Conservation (phyloP, 495 filamentous ascomycete species). For the Daldinia caldariorum region DNA sequence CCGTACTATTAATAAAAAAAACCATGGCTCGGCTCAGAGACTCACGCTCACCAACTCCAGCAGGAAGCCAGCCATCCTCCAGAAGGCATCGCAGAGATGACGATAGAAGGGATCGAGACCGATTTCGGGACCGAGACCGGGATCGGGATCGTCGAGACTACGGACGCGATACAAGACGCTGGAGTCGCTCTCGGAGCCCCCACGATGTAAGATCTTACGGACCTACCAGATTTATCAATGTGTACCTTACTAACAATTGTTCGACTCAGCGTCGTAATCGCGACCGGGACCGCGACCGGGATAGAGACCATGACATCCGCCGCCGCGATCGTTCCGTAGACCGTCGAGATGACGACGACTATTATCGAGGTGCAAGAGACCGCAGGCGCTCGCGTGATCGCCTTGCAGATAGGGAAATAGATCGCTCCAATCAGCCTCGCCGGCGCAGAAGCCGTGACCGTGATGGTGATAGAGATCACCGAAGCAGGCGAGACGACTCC, state of each 20-base stretch:
- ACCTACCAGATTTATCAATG: constrained; percentile 3
- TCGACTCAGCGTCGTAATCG: constrained; percentile 62
- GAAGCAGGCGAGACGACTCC: constrained; percentile 82
- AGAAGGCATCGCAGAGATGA: constrained; percentile 78
- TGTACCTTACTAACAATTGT: constrained; percentile 46
- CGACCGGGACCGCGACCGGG: constrained; percentile 60
- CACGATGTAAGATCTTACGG: constrained; percentile 67
- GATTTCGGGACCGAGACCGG: constrained; percentile 66
- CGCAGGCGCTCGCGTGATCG: constrained; percentile 71
- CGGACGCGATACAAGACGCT: constrained; percentile 67
- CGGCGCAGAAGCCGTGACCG: constrained; percentile 72
- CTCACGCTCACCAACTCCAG: constrained; percentile 95
- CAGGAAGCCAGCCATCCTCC: constrained; percentile 84
- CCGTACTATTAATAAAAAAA: constrained; percentile 58
- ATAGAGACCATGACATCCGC: constrained; percentile 67
- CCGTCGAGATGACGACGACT: constrained; percentile 77
- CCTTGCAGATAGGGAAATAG: constrained; percentile 65
- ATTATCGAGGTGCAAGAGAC: constrained; percentile 66
- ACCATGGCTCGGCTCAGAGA: constrained; percentile 90
- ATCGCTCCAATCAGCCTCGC: constrained; percentile 62
- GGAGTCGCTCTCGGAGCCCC: constrained; percentile 73
- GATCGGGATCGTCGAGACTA: constrained; percentile 64
- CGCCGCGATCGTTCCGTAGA: constrained; percentile 80
- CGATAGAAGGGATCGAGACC: constrained; percentile 73
- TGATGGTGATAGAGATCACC: constrained; percentile 67